Evolutionary conservation across 257 asterid genomes (phyloP), one percentile per base, ranked within the genome.

Genomic region (Primulina huaijiensis): DNA sequence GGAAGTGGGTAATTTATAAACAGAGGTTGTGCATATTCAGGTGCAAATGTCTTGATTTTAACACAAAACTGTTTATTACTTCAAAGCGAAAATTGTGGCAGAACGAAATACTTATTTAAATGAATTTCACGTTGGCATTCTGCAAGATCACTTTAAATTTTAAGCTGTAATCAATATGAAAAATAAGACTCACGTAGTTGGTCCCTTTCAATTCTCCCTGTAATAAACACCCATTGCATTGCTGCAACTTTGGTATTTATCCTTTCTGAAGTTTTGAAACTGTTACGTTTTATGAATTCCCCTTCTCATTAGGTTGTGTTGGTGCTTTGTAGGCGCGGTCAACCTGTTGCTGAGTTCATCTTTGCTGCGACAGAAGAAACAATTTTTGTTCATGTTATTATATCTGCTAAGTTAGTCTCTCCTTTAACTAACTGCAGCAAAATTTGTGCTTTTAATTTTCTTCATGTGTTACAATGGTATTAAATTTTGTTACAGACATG

Each of bases 281-380:
- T 34, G 27, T 64, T 70, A 50, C 71, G 59, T 33, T 35, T 23
- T 19, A 25, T 23, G 43, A 64, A 62, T 2, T 33, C 37, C 58
- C 21, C 14, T 58, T 60, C 79, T 73, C 72, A 73, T 74, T 68
- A 67, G 35, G 61, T 69, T 75, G 46, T 77, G 8, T 77, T 77
- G 80, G 70, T 80, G 77, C 74, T 67, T 69, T 87, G 86, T 77
- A 94, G 99, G 96, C 89, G 83, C 82, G 97, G 95, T 56, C 97
- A 94, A 75, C 99, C 96, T 69, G 96, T 94, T 82, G 83, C 84
- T 37, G 99, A 94, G 84, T 91, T 91, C 81, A 78, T 94, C 76
- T 94, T 94, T 86, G 86, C 94, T 55, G 96, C 96, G 46, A 85
- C 97, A 0, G 97, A 94, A 79, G 99, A 94, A 79, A 85, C 99